Base-by-base conservation (phyloP, 1,284 basidiomycete genomes). In the Amylostereum chailletii region DNA sequence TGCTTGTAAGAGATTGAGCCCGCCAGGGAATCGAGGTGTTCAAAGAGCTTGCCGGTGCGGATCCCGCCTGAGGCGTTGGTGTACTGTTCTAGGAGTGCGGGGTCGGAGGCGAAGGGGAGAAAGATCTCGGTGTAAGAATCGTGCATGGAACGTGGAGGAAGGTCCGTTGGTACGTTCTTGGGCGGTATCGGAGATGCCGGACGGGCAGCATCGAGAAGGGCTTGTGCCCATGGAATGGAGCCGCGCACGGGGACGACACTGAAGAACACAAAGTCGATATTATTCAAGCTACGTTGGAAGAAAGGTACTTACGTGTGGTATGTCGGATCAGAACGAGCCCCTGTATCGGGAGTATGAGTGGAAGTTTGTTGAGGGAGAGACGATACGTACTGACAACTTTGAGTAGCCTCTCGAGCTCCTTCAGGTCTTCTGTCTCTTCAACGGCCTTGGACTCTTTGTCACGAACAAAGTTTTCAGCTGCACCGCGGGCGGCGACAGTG, bases 1-100 rank as follows among this genome's bases (percentile, higher is more conserved):
- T 90, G 86, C 58, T 88, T 85, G 66, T 90, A 91, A 1, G 86
- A 75, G 53, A 91, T 88, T 2, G 85, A 86, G 8, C 88, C 89
- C 1, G 89, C 88, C 11, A 91, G 71, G 4, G 86, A 87, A 62
- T 92, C 89, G 41, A 91, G 72, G 60, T 90, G 79, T 60, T 86
- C 81, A 77, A 86, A 81, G 31, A 86, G 64, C 75, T 82, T 84
- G 47, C 84, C 83, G 0, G 72, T 83, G 32, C 83, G 72, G 55
- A 86, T 79, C 4, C 82, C 81, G 11, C 84, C 84, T 30, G 73
- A 72, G 0, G 82, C 81, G 57, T 86, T 86, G 3, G 76, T 83
- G 57, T 86, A 85, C 54, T 77, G 71, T 55, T 86, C 84, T 30
- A 85, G 67, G 10, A 83, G 63, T 47, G 74, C 64, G 0, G 77